These are phyloP conservation scores for Aureobasidium sp. DNA, from an alignment of 2,329 filamentous ascomycete genomes.

Conservation along the genomic window DNA sequence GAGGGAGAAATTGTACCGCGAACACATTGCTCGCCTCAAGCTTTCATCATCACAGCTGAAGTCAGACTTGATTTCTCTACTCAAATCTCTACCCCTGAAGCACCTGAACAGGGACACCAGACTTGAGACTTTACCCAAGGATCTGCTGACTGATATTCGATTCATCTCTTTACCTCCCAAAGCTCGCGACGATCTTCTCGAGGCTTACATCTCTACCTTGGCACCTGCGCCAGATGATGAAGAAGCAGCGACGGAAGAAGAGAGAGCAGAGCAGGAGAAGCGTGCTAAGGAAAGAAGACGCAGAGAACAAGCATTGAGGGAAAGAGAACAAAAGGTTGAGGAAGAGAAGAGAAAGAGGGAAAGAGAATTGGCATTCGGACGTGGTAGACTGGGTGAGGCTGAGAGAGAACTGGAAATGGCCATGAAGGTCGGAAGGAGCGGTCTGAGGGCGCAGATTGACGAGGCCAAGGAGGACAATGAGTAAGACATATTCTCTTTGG, in stretches of 20 bases:
- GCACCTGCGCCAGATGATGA: constrained; percentile 48
- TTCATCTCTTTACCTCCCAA: constrained; percentile 60
- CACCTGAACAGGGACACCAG: constrained; percentile 54
- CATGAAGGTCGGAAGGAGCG: constrained; percentile 61
- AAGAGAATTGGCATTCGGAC: constrained; percentile 21
- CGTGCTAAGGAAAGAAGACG: constrained; percentile 39
- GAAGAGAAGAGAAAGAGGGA: constrained; percentile 22
- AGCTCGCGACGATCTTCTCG: constrained; percentile 57
- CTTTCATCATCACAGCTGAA: constrained; percentile 60
- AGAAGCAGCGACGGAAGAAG: constrained; percentile 26
- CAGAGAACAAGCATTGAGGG: constrained; percentile 60
- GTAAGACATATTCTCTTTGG: not conserved
- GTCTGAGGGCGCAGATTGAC: constrained; percentile 54
- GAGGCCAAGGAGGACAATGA: constrained; percentile 14
- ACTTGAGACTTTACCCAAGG: constrained; percentile 51
- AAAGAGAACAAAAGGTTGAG: constrained; percentile 44
- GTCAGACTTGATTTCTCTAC: constrained; percentile 58
- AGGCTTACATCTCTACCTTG: constrained; percentile 59
- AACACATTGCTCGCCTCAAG: constrained; percentile 60
- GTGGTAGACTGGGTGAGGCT: constrained; percentile 55
- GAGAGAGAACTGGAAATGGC: constrained; percentile 62
- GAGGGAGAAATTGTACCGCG: constrained; percentile 70
- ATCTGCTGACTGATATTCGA: constrained; percentile 59
- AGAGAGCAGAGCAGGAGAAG: constrained; percentile 47
- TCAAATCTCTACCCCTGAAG: constrained; percentile 54